Evolutionary conservation across 805 yeast genomes (phyloP).

Genomic region (Candida sithepensis): DNA sequence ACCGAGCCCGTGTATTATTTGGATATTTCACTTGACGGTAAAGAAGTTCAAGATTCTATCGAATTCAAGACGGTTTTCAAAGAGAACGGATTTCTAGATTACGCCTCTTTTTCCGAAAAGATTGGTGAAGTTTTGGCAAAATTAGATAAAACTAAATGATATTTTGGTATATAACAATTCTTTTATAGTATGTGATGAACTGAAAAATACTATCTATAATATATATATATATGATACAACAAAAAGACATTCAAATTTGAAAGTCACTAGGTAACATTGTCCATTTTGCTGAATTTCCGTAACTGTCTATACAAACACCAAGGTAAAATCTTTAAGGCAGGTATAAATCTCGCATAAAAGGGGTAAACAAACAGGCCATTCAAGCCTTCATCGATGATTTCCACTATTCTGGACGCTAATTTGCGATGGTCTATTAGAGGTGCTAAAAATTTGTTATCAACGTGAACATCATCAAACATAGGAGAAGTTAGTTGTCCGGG

Average conservation of each 20-base stretch:
- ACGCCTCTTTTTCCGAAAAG: conserved; percentile 29
- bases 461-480: conserved; percentile 47
- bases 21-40: conserved; percentile 28
- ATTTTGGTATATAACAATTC: background rate
- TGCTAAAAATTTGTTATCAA: conserved; percentile 41
- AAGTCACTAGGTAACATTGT: conserved; percentile 15
- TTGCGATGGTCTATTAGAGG: conserved; percentile 40
- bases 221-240: too few species aligned
- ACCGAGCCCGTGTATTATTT: conserved; percentile 44
- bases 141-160: conserved; percentile 21
- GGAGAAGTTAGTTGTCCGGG: conserved; percentile 50
- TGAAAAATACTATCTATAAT: too few species aligned
- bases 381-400: conserved; percentile 34
- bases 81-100: conserved; percentile 41
- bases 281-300: conserved; percentile 30
- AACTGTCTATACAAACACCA: conserved; percentile 31
- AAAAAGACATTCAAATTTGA: background rate
- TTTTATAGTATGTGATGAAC: background rate
- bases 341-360: conserved; percentile 43
- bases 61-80: conserved; percentile 44
- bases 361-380: conserved; percentile 44
- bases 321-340: conserved; percentile 41
- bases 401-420: conserved; percentile 35
- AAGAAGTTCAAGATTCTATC: conserved; percentile 20
- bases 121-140: conserved; percentile 19